Evolutionary conservation across 2,329 filamentous ascomycete genomes (phyloP), one percentile per base, ranked within the genome.

Genomic region (Macrophomina tecta): DNA sequence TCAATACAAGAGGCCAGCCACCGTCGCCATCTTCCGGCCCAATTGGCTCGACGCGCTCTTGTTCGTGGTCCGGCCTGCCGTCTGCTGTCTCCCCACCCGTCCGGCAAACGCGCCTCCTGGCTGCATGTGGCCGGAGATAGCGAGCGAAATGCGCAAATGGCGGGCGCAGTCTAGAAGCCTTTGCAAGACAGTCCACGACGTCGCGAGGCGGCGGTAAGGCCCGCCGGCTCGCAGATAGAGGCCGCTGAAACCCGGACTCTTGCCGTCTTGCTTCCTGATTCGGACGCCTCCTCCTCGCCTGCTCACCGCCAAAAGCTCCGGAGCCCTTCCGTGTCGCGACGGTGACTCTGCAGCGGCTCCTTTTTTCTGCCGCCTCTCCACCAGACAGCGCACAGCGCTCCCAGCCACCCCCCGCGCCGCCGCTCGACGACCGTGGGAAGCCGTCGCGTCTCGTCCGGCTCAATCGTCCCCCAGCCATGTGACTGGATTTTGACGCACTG

Each of bases 401-500:
- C 36, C 36, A 38, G 23, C 23, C 36, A 38, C 36, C 36, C 6
- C 7, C 36, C 36, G 11, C 36, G 36, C 36, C 11, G 36, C 7
- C 36, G 6, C 11, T 38, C 2, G 36, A 38, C 7, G 11, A 38
- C 11, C 7, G 4, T 38, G 36, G 36, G 36, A 38, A 12, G 11
- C 42, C 11, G 42, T 14, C 12, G 42, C 16, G 8, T 45, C 42
- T 45, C 14, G 4, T 45, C 42, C 42, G 12, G 16, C 42, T n/a
- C 42, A 5, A 16, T 5, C 3, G 42, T 12, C 16, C 42, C 16
- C 11, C 42, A 38, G 36, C 30, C 58, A 62, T 62, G 58, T 62
- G 58, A 62, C 58, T 18, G 32, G 28, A 49, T 2, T 16, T 62
- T 62, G 58, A 62, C 58, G 58, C 58, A 62, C 49, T 62, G 58